Evolutionary conservation across 2,329 filamentous ascomycete genomes (phyloP).

Genomic region (Fusarium tuaranense): DNA sequence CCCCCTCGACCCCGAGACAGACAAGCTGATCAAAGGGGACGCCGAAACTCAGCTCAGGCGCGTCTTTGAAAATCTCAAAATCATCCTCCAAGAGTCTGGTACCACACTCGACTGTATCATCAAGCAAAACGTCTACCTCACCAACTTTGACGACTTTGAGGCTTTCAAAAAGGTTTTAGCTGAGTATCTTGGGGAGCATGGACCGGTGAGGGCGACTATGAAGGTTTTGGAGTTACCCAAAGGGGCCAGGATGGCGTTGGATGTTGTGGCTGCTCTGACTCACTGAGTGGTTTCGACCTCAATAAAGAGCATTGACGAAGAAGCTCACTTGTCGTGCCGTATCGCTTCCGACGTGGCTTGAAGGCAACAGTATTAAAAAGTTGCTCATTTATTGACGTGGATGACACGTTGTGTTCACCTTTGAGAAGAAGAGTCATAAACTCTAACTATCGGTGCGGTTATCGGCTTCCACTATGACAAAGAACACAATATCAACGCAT

Average conservation of each 20-base stretch:
- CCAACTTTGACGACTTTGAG: neutral
- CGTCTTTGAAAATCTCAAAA: neutral
- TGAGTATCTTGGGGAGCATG: neutral
- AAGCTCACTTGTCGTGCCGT: neutral
- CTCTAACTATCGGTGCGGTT: neutral
- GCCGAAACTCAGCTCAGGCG: neutral
- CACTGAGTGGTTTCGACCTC: neutral
- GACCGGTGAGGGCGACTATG: neutral
- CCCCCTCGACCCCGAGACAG: neutral
- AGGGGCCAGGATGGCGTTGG: neutral
- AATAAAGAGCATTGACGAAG: neutral
- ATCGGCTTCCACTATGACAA: neutral
- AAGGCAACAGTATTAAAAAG: neutral
- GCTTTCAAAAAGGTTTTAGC: neutral
- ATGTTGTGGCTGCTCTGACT: neutral
- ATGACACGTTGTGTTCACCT: neutral
- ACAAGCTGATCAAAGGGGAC: neutral
- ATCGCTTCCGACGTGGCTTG: neutral
- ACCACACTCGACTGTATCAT: neutral
- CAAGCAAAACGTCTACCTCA: neutral
- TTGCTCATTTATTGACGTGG: neutral
- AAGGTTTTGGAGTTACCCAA: neutral
- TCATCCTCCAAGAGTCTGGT: neutral
- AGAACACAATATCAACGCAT: neutral
- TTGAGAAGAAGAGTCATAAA: neutral